Evolutionary conservation across 495 filamentous ascomycete species (phyloP).

Genomic region (Aspergillus ellipticus): DNA sequence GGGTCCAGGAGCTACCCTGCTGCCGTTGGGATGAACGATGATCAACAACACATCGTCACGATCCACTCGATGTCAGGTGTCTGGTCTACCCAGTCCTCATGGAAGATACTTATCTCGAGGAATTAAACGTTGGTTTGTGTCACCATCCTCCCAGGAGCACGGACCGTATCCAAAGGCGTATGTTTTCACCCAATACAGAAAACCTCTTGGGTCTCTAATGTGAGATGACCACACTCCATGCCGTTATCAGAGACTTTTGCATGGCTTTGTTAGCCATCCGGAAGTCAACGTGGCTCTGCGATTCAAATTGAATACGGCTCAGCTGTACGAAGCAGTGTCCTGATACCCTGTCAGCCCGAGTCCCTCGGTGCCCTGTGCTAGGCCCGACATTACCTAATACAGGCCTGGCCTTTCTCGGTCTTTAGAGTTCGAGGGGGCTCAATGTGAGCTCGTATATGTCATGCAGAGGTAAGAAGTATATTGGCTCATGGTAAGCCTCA

Average conservation of each 20-base stretch:
- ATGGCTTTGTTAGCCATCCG: neutral
- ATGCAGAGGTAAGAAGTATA: neutral
- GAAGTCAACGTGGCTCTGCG: neutral
- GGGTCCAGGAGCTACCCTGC: neutral
- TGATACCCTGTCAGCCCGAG: neutral
- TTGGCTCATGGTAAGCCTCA: neutral
- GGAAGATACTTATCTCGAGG: neutral
- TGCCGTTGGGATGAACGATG: conserved; percentile 1
- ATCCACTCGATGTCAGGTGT: neutral
- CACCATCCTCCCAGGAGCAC: neutral
- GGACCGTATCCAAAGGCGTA: neutral
- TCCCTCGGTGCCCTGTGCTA: neutral
- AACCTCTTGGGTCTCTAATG: neutral
- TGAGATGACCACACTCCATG: neutral
- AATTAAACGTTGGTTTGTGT: neutral
- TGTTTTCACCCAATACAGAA: neutral
- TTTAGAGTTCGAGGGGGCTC: neutral
- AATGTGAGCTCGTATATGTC: neutral
- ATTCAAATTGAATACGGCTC: neutral
- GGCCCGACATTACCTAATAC: neutral
- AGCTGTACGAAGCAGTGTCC: neutral
- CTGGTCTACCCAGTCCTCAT: neutral
- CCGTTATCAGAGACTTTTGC: neutral
- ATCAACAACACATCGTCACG: conserved; percentile 8
- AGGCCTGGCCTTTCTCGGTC: neutral